phyloP scores from a whole-genome alignment of 2,329 filamentous ascomycete genomes.

The Aspergillus calidoustus region DNA sequence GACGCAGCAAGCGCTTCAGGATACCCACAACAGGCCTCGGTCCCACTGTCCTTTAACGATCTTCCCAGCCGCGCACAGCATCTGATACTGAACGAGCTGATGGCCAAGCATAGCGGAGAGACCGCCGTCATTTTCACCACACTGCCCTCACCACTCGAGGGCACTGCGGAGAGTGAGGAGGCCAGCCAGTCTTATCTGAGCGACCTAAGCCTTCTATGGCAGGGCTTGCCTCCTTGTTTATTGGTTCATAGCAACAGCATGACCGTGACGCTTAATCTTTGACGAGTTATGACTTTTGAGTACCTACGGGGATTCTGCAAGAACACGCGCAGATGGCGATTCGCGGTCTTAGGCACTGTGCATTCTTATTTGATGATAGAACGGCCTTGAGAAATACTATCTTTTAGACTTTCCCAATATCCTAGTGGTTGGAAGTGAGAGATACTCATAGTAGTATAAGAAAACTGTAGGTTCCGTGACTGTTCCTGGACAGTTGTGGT shows the following conservation, averaged over 20 bases:
- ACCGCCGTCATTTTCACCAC: constrained; percentile 85
- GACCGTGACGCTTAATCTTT: constrained; percentile 69
- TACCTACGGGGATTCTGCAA: neutral
- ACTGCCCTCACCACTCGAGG: constrained; percentile 77
- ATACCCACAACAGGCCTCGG: constrained; percentile 62
- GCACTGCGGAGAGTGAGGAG: constrained; percentile 71
- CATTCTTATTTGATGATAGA: neutral
- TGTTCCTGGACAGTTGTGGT: neutral
- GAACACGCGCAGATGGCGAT: neutral
- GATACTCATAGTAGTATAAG: too few relatives aligned
- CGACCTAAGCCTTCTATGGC: constrained; percentile 78
- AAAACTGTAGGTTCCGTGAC: neutral
- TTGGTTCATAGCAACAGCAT: constrained; percentile 87
- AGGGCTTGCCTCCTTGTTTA: constrained; percentile 74
- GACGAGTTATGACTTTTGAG: constrained; percentile 19
- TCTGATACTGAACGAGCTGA: constrained; percentile 83
- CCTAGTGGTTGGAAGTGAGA: neutral
- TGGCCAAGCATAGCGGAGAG: constrained; percentile 67
- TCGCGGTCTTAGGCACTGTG: neutral
- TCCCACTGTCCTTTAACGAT: constrained; percentile 83
- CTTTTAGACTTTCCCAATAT: neutral
- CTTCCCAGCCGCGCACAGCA: constrained; percentile 83
- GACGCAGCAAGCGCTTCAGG: constrained; percentile 45
- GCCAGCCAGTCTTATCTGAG: constrained; percentile 76
- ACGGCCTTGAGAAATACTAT: neutral